phyloP scores from a whole-genome alignment of 2,329 filamentous ascomycete genomes.

The Pseudogymnoascus sp. region DNA sequence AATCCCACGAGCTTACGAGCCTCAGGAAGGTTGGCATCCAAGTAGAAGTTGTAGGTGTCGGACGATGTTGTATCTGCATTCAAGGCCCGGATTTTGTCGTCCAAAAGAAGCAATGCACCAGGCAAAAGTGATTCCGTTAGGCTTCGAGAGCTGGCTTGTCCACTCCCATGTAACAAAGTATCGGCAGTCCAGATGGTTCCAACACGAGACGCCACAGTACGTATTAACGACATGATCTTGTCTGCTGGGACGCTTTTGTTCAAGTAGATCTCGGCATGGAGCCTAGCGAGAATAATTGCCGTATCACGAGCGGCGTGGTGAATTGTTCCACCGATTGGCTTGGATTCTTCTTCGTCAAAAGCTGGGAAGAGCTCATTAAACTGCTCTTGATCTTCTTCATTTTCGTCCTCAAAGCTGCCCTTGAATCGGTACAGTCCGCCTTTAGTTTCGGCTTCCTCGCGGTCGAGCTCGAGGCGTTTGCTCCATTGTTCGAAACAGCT shows the following conservation, averaged over 20 bases:
- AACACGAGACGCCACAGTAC: slow-evolving; percentile 21
- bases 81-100: slow-evolving; percentile 49
- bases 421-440: slow-evolving; percentile 76
- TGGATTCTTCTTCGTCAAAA: slow-evolving; percentile 45
- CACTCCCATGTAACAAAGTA: slow-evolving; percentile 20
- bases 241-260: slow-evolving; percentile 16
- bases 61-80: slow-evolving; percentile 30
- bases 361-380: slow-evolving; percentile 75
- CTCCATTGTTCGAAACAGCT: slow-evolving; percentile 75
- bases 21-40: slow-evolving; percentile 68
- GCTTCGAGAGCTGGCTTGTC: slow-evolving; percentile 12
- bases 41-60: slow-evolving; percentile 78
- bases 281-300: slow-evolving; percentile 50
- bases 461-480: slow-evolving; percentile 65
- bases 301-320: slow-evolving; percentile 20
- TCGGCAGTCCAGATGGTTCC: slow-evolving; percentile 17
- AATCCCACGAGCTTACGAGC: slow-evolving; percentile 64
- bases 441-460: slow-evolving; percentile 63
- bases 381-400: slow-evolving; percentile 65
- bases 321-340: slow-evolving; percentile 17
- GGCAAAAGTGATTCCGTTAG: slow-evolving; percentile 53
- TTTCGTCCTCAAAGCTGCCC: slow-evolving; percentile 67
- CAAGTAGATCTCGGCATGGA: slow-evolving; percentile 43
- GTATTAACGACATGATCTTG: slow-evolving; percentile 23
- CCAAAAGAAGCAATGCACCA: slow-evolving; percentile 55